A percentile compares a stretch with the other conserved stretches of the same genome.
Conservation (phyloP, 768 basidiomycete species). For the Coprinellus aureogranulatus region DNA sequence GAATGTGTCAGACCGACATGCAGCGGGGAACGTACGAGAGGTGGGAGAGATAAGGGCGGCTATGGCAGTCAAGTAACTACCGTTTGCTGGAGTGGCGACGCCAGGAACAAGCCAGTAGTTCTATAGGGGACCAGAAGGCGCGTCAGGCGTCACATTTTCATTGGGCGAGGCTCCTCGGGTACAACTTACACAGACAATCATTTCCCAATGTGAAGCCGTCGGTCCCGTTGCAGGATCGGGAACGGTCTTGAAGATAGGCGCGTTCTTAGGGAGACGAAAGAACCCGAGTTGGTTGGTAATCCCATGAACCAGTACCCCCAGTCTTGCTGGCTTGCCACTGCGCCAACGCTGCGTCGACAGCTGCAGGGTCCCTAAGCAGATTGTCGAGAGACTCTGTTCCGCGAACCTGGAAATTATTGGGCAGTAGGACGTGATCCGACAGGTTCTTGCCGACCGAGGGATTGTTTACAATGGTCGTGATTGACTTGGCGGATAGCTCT, state of each 20-base stretch:
- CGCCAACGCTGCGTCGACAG: conserved; percentile 14
- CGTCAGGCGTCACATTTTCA: no score
- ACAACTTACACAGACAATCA: conserved; percentile 5
- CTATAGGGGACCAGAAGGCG: neutral
- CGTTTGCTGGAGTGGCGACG: conserved; percentile 14
- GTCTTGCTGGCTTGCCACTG: conserved; percentile 26
- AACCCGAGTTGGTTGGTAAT: conserved; percentile 9
- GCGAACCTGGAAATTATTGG: conserved; percentile 16
- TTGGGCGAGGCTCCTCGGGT: no score
- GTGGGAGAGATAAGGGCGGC: conserved; percentile 27
- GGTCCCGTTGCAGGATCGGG: conserved; percentile 10
- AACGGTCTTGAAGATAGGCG: conserved; percentile 4
- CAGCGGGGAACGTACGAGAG: conserved; percentile 21
- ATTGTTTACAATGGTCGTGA: conserved; percentile 26
- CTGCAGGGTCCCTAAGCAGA: conserved; percentile 7
- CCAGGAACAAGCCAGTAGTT: conserved; percentile 5
- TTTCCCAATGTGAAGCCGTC: conserved; percentile 8
- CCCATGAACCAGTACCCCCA: conserved; percentile 21
- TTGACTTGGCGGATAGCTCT: conserved; percentile 19
- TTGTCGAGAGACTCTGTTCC: conserved; percentile 11
- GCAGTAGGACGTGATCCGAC: conserved; percentile 28
- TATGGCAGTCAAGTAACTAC: conserved; percentile 24
- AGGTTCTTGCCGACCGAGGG: conserved; percentile 39
- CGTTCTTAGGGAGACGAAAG: conserved; percentile 5
- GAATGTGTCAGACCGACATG: neutral